A percentile compares a stretch with the other conserved stretches of the same genome.
phyloP scores from a whole-genome alignment of 2,329 filamentous ascomycete species.

The Botrytis hyacinthi region DNA sequence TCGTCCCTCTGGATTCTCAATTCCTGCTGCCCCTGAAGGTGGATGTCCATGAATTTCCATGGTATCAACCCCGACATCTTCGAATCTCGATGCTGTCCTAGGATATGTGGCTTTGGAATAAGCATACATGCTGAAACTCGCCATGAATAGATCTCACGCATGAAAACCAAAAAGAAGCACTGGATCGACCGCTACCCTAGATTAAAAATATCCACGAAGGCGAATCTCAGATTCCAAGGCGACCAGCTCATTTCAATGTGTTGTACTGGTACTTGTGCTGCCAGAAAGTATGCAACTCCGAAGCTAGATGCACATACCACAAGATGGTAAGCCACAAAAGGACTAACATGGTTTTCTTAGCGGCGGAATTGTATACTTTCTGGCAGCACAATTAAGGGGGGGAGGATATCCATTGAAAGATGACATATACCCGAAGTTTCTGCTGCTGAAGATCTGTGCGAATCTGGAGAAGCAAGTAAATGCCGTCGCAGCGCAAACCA shows the following conservation, averaged over 20 bases:
- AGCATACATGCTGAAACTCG: background rate
- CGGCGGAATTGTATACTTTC: background rate
- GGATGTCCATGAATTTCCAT: background rate
- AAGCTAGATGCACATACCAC: background rate
- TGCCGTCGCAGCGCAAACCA: background rate
- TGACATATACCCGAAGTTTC: background rate
- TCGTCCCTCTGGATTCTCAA: background rate
- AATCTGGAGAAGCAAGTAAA: constrained; percentile 1
- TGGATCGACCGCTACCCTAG: background rate
- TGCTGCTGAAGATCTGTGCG: background rate
- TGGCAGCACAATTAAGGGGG: background rate
- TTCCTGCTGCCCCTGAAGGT: background rate
- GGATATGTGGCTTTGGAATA: background rate
- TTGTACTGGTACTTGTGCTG: background rate
- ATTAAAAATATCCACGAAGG: background rate
- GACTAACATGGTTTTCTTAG: background rate
- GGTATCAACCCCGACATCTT: background rate
- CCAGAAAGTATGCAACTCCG: background rate
- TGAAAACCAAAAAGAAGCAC: background rate
- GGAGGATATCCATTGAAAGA: background rate
- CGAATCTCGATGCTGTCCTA: background rate
- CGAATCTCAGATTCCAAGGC: background rate
- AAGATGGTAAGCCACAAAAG: background rate
- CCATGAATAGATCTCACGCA: background rate
- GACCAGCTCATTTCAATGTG: background rate